Conservation (phyloP, 2,329 filamentous ascomycete genomes). For the Aspergillus udagawae region DNA sequence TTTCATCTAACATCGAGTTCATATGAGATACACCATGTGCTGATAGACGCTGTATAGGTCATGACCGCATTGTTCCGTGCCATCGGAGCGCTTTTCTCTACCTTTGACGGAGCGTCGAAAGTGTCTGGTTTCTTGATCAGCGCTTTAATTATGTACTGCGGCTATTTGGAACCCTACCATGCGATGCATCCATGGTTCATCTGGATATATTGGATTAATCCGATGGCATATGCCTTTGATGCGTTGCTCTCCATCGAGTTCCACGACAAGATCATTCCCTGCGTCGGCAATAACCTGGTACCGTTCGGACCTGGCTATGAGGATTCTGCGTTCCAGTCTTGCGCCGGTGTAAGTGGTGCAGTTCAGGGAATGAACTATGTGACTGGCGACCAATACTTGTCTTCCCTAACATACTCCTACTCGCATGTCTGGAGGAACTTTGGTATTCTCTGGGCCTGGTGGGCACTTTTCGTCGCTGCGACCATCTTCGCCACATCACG, state of each 20-base stretch:
- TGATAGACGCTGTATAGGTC: constrained; percentile 26
- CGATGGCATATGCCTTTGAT: constrained; percentile 37
- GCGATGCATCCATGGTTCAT: constrained; percentile 53
- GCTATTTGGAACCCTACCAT: constrained; percentile 45
- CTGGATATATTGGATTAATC: constrained; percentile 43
- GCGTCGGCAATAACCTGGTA: constrained; percentile 33
- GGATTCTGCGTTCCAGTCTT: constrained; percentile 21
- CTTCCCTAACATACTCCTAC: constrained; percentile 51
- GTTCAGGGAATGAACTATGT: constrained; percentile 46
- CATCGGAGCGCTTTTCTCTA: constrained; percentile 53
- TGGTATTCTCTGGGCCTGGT: constrained; percentile 61
- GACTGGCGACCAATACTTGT: constrained; percentile 57
- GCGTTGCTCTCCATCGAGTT: constrained; percentile 37
- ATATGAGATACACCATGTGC: background rate
- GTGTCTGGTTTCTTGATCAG: constrained; percentile 38
- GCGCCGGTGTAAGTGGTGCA: constrained; percentile 56
- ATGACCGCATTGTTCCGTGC: constrained; percentile 59
- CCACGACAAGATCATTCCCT: constrained; percentile 31
- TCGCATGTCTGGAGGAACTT: constrained; percentile 58
- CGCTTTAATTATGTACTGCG: constrained; percentile 37
- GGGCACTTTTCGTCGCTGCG: constrained; percentile 55
- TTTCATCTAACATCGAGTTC: background rate
- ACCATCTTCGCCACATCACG: constrained; percentile 56
- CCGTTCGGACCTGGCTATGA: constrained; percentile 32
- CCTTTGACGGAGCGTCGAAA: constrained; percentile 59